Evolutionary conservation across 2,329 filamentous ascomycete genomes (phyloP).

Genomic region (Aspergillus texensis): DNA sequence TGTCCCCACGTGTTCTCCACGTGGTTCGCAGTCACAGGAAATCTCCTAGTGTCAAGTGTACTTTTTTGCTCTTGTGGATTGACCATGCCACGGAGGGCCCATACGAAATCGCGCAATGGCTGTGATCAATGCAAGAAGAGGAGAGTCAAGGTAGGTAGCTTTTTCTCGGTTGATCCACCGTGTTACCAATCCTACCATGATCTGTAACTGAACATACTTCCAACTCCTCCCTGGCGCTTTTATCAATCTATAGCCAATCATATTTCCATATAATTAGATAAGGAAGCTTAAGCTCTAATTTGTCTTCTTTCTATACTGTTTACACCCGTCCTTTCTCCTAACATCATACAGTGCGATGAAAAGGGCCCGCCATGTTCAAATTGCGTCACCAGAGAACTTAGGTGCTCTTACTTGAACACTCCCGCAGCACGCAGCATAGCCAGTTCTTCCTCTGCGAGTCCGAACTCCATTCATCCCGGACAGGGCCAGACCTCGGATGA

Average conservation of each 20-base stretch:
- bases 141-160: conserved; percentile 41
- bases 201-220: not conserved
- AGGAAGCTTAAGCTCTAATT: not conserved
- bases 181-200: not conserved
- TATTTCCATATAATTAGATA: not conserved
- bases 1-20: conserved; percentile 10
- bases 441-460: conserved; percentile 11
- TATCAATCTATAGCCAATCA: not conserved
- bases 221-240: not conserved
- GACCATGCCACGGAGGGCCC: conserved; percentile 36
- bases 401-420: conserved; percentile 33
- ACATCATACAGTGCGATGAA: conserved; percentile 41
- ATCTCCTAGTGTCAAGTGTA: not conserved
- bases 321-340: conserved; percentile 7
- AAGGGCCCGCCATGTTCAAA: conserved; percentile 43
- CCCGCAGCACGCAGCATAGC: conserved; percentile 18
- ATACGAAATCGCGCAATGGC: conserved; percentile 48
- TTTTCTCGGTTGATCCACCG: no score
- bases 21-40: not conserved
- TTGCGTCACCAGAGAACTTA: conserved; percentile 39
- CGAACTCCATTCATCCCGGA: conserved; percentile 6
- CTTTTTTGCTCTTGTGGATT: not conserved
- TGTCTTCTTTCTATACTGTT: not conserved
- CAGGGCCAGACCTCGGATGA: not conserved
- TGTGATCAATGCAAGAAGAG: conserved; percentile 46